Evolutionary conservation across 1,139 yeast genomes (phyloP), one percentile per base, ranked within the genome.

Genomic region (Lodderomyces metapsilosis): DNA sequence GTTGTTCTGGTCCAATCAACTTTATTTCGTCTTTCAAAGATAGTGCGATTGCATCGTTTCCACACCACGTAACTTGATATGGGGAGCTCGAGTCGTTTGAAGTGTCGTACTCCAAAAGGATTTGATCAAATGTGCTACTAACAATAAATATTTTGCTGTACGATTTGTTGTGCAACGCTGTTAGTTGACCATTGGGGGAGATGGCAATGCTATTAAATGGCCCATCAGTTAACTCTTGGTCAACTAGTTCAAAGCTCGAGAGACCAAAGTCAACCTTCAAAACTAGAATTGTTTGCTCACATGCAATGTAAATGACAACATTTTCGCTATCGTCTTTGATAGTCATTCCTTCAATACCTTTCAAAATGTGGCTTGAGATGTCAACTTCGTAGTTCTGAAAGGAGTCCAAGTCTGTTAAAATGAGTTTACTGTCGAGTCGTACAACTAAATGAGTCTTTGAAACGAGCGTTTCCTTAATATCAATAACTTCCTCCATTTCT

Each of bases 41-140:
- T 24, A 80, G 36, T 0, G 81, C 82, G 1, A 89, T 80, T 0
- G 94, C 88, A 64, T 88, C 96, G 51, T 84, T 82, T 0, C 92
- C 88, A 60, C 96, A 87, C 97, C 97, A 91, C 45, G 73, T 74
- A 10, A 88, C 64, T 47, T 76, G 76, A 31, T 61, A 55, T 1
- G 72, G 61, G 54, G 71, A 16, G 37, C 63, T 49, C 34, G 70
- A 59, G 47, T 65, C 73, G 45, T 59, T 63, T 17, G 66, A 56
- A 1, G 68, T 59, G 43, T 71, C 71, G 43, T 77, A 76, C 42
- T 79, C 82, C 28, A 80, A 64, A n/a, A 84, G 60, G 3, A 74
- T 68, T 36, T 71, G 72, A 42, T 72, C 68, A 48, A 82, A 79
- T 39, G 71, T 66, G 9, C 70, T 59, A 20, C 80, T 78, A 23